Conservation (phyloP, 768 basidiomycete genomes). For the Suillus placidus region DNA sequence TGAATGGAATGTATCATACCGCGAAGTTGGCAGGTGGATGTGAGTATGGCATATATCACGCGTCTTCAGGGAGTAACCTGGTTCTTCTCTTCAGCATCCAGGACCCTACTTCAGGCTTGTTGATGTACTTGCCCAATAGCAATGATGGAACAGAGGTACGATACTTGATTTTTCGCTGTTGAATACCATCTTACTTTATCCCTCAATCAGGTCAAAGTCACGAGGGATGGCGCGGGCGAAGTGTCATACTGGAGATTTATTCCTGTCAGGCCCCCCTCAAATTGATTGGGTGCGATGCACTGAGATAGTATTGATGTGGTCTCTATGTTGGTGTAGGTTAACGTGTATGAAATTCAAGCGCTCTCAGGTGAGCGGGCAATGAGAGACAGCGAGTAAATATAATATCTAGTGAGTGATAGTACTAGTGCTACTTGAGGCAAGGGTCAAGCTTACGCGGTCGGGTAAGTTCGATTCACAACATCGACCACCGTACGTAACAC, state of each 20-base stretch:
- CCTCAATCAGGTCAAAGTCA: not conserved
- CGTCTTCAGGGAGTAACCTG: not conserved
- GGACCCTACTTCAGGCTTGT: not conserved
- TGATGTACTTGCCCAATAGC: not conserved
- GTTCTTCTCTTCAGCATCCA: not conserved
- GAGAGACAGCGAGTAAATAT: not conserved
- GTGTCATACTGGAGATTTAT: not conserved
- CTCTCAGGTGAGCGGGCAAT: not conserved
- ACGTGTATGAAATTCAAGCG: not conserved
- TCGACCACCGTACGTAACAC: not conserved
- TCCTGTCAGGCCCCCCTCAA: not conserved
- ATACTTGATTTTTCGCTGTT: not conserved
- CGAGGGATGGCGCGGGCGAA: accelerated
- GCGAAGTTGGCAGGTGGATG: not conserved
- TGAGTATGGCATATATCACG: not conserved
- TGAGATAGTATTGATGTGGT: not conserved
- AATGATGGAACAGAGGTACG: not conserved
- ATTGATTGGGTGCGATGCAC: not conserved
- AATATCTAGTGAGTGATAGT: not conserved
- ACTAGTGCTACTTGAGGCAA: not conserved
- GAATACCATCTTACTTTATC: not conserved
- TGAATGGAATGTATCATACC: not conserved
- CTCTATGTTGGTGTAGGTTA: not conserved
- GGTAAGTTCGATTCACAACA: not conserved
- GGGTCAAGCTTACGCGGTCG: not conserved